These are phyloP conservation scores for Umbelopsis ramanniana DNA, from an alignment of 192 early-diverging fungal genomes.

Conservation along the genomic window DNA sequence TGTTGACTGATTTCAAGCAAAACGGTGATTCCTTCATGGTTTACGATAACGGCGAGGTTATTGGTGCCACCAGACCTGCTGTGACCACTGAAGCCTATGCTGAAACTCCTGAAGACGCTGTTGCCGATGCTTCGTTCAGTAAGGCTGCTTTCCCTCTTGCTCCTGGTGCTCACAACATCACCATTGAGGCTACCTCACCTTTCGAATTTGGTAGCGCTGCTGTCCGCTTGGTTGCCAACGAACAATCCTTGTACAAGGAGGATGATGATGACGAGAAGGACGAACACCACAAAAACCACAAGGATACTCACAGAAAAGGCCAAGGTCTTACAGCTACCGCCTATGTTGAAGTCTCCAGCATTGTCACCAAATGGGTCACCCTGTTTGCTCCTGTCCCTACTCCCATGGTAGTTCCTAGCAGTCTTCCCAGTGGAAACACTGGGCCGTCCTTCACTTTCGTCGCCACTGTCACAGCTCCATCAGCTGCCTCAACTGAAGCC, in stretches of 20 bases:
- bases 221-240: constrained; percentile 29
- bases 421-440: too few species aligned
- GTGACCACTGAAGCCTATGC: constrained; percentile 28
- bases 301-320: background rate
- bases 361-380: too few species aligned
- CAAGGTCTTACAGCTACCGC: background rate
- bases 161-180: constrained; percentile 36
- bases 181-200: constrained; percentile 32
- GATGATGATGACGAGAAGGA: background rate
- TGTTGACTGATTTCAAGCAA: constrained; percentile 41
- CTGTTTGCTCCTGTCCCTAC: background rate
- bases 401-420: background rate
- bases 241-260: constrained; percentile 23
- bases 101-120: constrained; percentile 37
- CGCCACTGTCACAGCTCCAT: too few species aligned
- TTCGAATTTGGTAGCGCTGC: constrained; percentile 37
- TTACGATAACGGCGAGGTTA: constrained; percentile 32
- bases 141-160: constrained; percentile 34
- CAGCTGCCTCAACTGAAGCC: too few species aligned
- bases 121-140: constrained; percentile 33
- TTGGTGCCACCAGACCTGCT: constrained; percentile 30
- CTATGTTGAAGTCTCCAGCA: too few species aligned
- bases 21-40: constrained; percentile 36
- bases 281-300: background rate
- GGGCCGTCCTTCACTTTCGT: too few species aligned